Evolutionary conservation across 805 yeast genomes (phyloP), one percentile per base, ranked within the genome.

Genomic region (Vanderwaltozyma verrucispora): DNA sequence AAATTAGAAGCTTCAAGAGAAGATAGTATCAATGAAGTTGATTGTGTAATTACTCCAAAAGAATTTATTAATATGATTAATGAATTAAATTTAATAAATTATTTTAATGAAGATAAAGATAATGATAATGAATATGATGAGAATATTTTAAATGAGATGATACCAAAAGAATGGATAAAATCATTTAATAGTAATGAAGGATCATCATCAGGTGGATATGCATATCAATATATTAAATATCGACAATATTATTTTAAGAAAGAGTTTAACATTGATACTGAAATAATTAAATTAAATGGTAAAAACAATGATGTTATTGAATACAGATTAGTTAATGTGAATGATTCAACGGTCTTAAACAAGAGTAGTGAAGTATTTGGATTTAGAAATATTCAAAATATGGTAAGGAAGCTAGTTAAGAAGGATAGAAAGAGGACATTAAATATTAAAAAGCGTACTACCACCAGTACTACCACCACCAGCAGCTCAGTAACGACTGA

Each of bases 1-100:
- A 92, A 92, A 59, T 69, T 88, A 30, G 98, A 92, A 63, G 92
- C 96, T 20, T 87, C 95, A 3, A 69, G 97, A 43, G 79, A 83
- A 0, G 95, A 85, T 46, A 63, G 68, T 36, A 67, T 61, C 15
- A 58, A 62, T 10, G 95, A 86, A 51, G 96, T 92, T 11, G 96
- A 92, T 56, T 84, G 96, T 63, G 98, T 92, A 3, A 72, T 92
- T 17, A 92, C 98, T 0, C 87, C 97, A 11, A 79, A 76, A 48
- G 98, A 92, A 54, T 61, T 92, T 28, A 69, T 88, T 1, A 82
- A 83, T 40, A 60, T 92, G 59, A 54, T 86, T 31, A 72, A 72
- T 23, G 82, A 77, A 20, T 69, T 75, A 35, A 49, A 59, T 0
- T 54, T 71, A 3, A 61, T 5, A 6, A 28, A 28, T 14, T 10